A percentile compares a stretch with the other conserved stretches of the same genome.
These are phyloP conservation scores for Hymenochaete sp. DNA, from an alignment of 1,284 basidiomycete species.

Conservation along the genomic window DNA sequence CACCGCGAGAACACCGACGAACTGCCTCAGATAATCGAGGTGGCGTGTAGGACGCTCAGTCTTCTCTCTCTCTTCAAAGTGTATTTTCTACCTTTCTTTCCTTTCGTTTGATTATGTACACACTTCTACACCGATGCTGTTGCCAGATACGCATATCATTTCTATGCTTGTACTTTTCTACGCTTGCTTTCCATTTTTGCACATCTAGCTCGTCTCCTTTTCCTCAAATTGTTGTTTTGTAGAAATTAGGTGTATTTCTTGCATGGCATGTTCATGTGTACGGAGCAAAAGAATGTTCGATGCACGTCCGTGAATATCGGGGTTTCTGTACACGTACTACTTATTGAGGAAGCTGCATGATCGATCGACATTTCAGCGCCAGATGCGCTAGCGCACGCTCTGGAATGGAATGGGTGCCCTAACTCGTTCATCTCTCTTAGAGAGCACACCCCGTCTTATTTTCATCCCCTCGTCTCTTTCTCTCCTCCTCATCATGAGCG, in stretches of 20 bases:
- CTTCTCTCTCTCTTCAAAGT: too few species aligned
- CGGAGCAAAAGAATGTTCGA: background rate
- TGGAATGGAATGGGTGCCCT: too few species aligned
- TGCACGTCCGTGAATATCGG: background rate
- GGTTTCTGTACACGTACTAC: background rate
- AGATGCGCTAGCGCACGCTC: too few species aligned
- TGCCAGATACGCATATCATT: too few species aligned
- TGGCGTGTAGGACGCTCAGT: too few species aligned
- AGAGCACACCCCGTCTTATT: too few species aligned
- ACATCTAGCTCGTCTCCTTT: conserved; percentile 1
- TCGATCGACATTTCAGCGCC: too few species aligned
- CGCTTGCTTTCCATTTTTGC: conserved; percentile 7
- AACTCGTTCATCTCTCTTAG: background rate
- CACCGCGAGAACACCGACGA: conserved; percentile 40
- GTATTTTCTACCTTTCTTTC: too few species aligned
- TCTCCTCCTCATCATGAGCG: background rate
- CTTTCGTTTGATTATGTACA: too few species aligned
- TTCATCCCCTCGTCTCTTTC: too few species aligned
- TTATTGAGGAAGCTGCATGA: too few species aligned
- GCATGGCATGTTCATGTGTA: background rate
- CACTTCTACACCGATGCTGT: too few species aligned
- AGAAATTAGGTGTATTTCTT: background rate
- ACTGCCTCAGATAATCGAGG: conserved; percentile 51
- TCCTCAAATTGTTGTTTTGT: background rate
- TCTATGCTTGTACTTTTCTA: conserved; percentile 9